phyloP scores from a whole-genome alignment of 345 rosid species.

The Noccaea bulbosa region DNA sequence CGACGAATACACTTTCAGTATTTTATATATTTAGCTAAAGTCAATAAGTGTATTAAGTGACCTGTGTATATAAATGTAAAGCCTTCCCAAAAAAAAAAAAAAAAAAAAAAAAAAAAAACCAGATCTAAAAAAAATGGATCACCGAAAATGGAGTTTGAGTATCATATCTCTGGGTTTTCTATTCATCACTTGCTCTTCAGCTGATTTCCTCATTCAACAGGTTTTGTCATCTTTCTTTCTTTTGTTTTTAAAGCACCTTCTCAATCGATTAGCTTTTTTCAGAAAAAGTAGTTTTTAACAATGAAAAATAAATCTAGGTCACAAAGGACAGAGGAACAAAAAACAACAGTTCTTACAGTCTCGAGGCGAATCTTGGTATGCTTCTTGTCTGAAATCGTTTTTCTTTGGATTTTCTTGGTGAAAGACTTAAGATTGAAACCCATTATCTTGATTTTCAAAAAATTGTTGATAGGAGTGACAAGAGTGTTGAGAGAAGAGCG shows the following conservation, averaged over 20 bases:
- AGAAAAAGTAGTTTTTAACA: no score
- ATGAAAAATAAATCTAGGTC: no score
- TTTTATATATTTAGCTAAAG: no score
- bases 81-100: no score
- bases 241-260: no score
- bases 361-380: conserved; percentile 27
- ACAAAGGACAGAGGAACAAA: conserved; percentile 13
- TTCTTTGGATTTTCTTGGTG: conserved; percentile 13
- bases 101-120: background rate
- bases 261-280: no score
- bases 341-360: conserved; percentile 7
- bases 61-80: no score
- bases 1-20: no score
- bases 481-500: no score
- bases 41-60: no score
- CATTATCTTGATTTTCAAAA: no score
- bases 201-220: conserved; percentile 33
- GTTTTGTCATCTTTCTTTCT: background rate
- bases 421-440: background rate
- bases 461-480: no score
- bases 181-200: conserved; percentile 33
- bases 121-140: conserved; percentile 16
- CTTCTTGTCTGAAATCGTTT: conserved; percentile 1
- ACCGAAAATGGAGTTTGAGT: conserved; percentile 14
- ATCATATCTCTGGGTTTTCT: conserved; percentile 13